phyloP scores from a whole-genome alignment of 2,329 filamentous ascomycete genomes.

The Epicoccum nigrum region DNA sequence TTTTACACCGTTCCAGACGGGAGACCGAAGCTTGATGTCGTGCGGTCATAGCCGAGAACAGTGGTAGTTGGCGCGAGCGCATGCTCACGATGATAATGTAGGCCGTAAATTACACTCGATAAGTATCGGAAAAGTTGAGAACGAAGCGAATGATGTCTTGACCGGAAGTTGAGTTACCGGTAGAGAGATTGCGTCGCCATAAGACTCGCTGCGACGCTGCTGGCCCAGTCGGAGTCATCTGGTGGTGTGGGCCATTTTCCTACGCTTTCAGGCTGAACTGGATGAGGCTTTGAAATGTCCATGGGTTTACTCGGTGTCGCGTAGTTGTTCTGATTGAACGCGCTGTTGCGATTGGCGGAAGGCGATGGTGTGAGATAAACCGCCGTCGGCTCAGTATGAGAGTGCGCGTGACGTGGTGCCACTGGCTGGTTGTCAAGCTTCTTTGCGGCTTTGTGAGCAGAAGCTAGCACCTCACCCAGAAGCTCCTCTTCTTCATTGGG shows the following conservation, averaged over 20 bases:
- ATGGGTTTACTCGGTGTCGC: conserved; percentile 72
- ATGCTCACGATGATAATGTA: conserved; percentile 27
- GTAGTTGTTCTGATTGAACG: conserved; percentile 71
- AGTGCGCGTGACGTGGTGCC: conserved; percentile 58
- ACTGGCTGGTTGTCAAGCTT: conserved; percentile 65
- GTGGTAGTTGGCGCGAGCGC: conserved; percentile 27
- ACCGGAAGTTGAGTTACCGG: conserved; percentile 26
- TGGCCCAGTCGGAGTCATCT: conserved; percentile 92
- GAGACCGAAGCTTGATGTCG: conserved; percentile 38
- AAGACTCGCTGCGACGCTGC: conserved; percentile 77
- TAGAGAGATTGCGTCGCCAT: conserved; percentile 47
- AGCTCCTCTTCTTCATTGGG: conserved; percentile 97
- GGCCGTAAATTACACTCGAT: conserved; percentile 25
- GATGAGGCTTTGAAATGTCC: conserved; percentile 59
- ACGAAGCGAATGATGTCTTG: conserved; percentile 7
- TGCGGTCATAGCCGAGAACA: conserved; percentile 43
- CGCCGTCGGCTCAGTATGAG: conserved; percentile 64
- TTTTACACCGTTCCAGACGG: conserved; percentile 47
- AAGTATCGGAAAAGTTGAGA: conserved; percentile 28
- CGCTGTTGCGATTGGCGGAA: conserved; percentile 80
- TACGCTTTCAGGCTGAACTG: conserved; percentile 54
- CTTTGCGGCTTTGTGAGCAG: conserved; percentile 75
- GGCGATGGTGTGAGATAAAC: conserved; percentile 76
- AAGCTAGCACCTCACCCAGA: conserved; percentile 83
- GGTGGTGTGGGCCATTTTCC: conserved; percentile 94